Conservation (phyloP, 179 eudicot genomes). For the Corrigiola litoralis region DNA sequence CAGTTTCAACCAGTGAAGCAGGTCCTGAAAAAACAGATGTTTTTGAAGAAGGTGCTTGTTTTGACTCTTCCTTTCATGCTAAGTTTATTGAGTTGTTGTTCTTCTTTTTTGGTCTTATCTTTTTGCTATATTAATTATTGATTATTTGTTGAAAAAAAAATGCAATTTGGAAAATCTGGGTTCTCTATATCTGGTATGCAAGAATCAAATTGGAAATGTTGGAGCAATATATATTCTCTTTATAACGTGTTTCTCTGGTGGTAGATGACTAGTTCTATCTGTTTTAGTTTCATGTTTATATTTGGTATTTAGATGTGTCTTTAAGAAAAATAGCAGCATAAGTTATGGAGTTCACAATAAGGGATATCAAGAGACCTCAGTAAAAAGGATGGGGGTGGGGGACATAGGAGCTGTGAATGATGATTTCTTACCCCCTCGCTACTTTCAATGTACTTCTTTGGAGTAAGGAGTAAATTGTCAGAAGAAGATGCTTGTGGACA, state of each 20-base stretch:
- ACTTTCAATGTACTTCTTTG: not conserved
- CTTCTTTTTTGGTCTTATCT: not conserved
- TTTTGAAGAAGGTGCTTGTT: constrained; percentile 41
- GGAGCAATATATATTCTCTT: not conserved
- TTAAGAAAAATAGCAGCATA: not conserved
- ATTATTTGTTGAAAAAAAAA: not conserved
- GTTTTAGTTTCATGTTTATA: too few species aligned
- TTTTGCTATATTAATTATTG: not conserved
- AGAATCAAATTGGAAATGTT: not conserved
- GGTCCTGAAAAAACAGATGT: constrained; percentile 39
- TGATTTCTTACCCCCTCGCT: not conserved
- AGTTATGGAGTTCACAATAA: not conserved
- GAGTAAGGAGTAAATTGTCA: not conserved
- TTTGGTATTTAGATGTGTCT: not conserved
- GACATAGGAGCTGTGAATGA: too few species aligned
- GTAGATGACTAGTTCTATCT: not conserved
- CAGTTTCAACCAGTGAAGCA: constrained; percentile 32
- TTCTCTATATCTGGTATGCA: too few species aligned
- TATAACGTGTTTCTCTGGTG: not conserved
- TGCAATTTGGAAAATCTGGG: too few species aligned
- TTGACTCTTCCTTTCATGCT: too few species aligned
- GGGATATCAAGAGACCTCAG: not conserved
- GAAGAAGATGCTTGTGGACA: not conserved
- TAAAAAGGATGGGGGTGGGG: not conserved
- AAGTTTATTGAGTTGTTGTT: not conserved